Evolutionary conservation across 176 grass and related monocot genomes (phyloP).

Genomic region (Oryza coarctata): DNA sequence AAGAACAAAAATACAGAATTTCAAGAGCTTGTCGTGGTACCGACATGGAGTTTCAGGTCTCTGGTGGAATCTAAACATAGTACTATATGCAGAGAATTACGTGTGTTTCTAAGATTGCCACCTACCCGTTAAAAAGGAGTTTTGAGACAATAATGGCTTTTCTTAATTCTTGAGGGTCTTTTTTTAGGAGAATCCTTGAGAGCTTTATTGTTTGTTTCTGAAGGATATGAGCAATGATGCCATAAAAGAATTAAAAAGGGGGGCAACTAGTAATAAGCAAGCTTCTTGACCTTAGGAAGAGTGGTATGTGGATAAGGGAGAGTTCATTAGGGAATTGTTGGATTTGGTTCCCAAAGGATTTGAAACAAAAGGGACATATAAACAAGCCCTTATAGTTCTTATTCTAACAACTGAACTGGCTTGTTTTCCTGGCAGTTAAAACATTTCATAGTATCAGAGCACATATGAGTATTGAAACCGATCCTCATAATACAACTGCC

Average conservation of each 20-base stretch:
- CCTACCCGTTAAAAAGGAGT: background rate
- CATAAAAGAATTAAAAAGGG: slow-evolving; percentile 5
- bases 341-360: background rate
- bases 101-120: background rate
- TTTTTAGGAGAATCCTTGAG: background rate
- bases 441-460: background rate
- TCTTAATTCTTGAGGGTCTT: background rate
- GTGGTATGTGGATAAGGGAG: background rate
- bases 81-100: background rate
- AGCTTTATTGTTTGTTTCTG: slow-evolving; percentile 13
- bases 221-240: background rate
- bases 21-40: background rate
- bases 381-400: background rate
- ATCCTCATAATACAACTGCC: background rate
- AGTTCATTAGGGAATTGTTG: background rate
- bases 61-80: background rate
- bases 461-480: slow-evolving; percentile 8
- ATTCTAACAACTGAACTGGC: background rate
- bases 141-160: background rate
- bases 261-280: background rate
- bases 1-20: slow-evolving; percentile 23
- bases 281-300: background rate
- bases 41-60: background rate
- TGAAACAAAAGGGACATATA: background rate
- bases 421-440: background rate